Conservation (phyloP, 2,329 filamentous ascomycete genomes). For the Sphaerulina vaccinii region DNA sequence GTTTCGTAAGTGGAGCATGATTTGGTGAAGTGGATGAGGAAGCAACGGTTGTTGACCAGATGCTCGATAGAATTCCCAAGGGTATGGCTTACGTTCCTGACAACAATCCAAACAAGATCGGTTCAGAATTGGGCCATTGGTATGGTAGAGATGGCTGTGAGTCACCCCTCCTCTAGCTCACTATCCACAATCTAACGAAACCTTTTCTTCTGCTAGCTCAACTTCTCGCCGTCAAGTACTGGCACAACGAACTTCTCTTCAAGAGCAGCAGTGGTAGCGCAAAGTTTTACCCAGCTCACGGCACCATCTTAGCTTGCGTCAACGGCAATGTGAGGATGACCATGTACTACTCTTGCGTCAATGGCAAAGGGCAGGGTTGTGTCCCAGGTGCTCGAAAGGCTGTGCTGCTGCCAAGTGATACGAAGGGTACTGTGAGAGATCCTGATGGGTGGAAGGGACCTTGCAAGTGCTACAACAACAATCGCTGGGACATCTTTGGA, state of each 20-base stretch:
- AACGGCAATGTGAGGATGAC: not conserved
- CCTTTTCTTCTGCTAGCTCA: not conserved
- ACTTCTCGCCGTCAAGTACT: conserved; percentile 1
- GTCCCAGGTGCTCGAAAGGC: not conserved
- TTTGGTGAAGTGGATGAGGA: too few relatives aligned
- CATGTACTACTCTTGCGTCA: not conserved
- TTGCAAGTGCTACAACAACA: conserved; percentile 1
- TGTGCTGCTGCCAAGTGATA: not conserved
- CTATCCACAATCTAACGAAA: too few relatives aligned
- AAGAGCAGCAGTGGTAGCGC: not conserved
- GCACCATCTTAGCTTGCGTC: conserved; percentile 6
- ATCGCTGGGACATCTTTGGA: not conserved
- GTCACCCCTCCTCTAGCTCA: not conserved
- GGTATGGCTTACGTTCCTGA: too few relatives aligned
- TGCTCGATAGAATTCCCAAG: too few relatives aligned
- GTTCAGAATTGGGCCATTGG: not conserved
- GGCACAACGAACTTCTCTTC: conserved; percentile 7
- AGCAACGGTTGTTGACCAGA: too few relatives aligned
- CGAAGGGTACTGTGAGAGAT: not conserved
- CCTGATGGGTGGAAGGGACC: conserved; percentile 4
- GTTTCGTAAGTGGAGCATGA: too few relatives aligned
- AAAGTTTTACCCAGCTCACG: conserved; percentile 6
- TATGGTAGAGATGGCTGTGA: not conserved
- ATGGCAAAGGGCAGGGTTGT: conserved; percentile 4
- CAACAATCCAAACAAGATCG: too few relatives aligned